These are phyloP conservation scores for Aulographum hederae DNA, from an alignment of 2,329 filamentous ascomycete genomes.

Conservation along the genomic window DNA sequence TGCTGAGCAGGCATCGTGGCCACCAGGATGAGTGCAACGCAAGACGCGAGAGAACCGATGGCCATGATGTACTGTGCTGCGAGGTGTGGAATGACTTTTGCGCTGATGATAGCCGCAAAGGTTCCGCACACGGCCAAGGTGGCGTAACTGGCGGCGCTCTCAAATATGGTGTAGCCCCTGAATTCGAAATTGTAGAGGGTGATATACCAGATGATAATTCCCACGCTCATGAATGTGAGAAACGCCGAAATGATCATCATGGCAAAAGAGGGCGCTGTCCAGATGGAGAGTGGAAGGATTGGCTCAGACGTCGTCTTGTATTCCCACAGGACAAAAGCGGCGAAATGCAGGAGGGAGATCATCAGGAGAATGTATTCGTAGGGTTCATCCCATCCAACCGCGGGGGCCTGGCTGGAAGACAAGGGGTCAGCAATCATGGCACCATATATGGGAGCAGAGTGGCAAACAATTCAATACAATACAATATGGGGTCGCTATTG, in stretches of 20 bases:
- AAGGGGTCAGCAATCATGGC: no score
- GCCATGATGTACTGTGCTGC: constrained; percentile 6
- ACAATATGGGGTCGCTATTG: no score
- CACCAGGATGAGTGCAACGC: constrained; percentile 5
- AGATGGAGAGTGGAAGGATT: constrained; percentile 29
- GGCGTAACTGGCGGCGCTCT: constrained; percentile 20
- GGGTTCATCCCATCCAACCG: constrained; percentile 24
- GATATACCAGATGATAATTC: constrained; percentile 31
- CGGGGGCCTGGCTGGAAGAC: constrained; percentile 26
- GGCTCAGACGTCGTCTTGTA: constrained; percentile 21
- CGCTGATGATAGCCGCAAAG: constrained; percentile 13
- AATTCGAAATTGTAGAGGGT: constrained; percentile 26
- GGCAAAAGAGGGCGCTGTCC: constrained; percentile 24
- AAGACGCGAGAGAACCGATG: constrained; percentile 5
- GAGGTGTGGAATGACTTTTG: constrained; percentile 6
- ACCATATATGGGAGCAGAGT: no score
- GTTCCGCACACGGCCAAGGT: constrained; percentile 24
- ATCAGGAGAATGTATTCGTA: constrained; percentile 24
- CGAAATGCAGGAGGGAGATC: constrained; percentile 17
- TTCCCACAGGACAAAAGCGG: constrained; percentile 23
- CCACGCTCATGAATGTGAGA: constrained; percentile 29
- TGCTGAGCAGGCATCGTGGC: constrained; percentile 6
- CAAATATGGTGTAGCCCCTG: constrained; percentile 21
- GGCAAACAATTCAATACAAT: no score
- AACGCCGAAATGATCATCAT: constrained; percentile 25